Evolutionary conservation across 345 rosid genomes (phyloP).

Genomic region (Boechera divaricarpa): DNA sequence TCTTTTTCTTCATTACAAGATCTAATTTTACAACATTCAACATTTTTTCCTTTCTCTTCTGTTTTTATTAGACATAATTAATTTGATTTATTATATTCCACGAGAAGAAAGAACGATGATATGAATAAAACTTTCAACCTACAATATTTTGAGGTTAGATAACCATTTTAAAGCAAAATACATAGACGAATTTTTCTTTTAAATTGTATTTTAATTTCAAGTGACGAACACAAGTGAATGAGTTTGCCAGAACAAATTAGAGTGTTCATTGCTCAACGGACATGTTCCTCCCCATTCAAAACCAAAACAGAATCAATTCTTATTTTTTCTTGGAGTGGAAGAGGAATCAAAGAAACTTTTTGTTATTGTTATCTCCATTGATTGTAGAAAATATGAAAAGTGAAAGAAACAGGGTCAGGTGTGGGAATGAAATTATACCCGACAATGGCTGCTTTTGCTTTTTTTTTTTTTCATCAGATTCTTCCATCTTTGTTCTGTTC

Average conservation of each 20-base stretch:
- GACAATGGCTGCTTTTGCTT: conserved; percentile 36
- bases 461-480: background rate
- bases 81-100: background rate
- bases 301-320: background rate
- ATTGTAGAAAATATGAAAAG: conserved; percentile 7
- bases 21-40: background rate
- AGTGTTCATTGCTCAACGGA: conserved; percentile 7
- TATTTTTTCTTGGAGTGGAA: too few relatives aligned
- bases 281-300: conserved; percentile 4
- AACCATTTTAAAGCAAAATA: too few relatives aligned
- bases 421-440: conserved; percentile 32
- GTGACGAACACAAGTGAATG: background rate
- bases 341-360: too few relatives aligned
- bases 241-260: background rate
- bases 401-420: conserved; percentile 16
- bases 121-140: too few relatives aligned
- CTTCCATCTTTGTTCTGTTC: conserved; percentile 27
- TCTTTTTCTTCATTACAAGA: too few relatives aligned
- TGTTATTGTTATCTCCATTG: background rate
- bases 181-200: too few relatives aligned
- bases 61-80: background rate
- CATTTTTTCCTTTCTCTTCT: background rate
- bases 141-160: too few relatives aligned
- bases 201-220: too few relatives aligned
- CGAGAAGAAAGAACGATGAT: background rate